A percentile compares a stretch with the other conserved stretches of the same genome.
Evolutionary conservation across 495 filamentous ascomycete species (phyloP).

Genomic region (Trichoderma asperelloides): DNA sequence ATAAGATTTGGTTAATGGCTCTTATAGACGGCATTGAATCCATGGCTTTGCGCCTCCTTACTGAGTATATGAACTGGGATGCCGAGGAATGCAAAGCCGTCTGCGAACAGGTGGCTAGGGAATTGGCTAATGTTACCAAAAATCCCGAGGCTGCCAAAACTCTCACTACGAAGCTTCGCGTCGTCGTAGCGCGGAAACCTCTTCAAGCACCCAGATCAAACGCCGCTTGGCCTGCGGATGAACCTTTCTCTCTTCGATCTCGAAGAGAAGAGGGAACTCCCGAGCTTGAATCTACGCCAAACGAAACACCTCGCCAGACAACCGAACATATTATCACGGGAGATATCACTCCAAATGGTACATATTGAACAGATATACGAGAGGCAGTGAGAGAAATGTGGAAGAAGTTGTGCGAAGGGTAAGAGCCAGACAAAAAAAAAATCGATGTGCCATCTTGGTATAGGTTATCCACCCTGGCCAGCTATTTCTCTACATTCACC

Average conservation of each 20-base stretch:
- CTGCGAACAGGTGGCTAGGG: slow-evolving; percentile 44
- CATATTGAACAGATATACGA: not conserved
- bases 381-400: not conserved
- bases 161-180: slow-evolving; percentile 37
- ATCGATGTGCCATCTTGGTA: too few species aligned
- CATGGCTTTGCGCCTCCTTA: slow-evolving; percentile 49
- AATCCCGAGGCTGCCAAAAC: slow-evolving; percentile 30
- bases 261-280: not conserved
- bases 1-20: slow-evolving; percentile 58
- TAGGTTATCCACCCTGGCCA: too few species aligned
- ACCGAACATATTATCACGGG: not conserved
- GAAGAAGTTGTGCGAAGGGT: too few species aligned
- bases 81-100: slow-evolving; percentile 43
- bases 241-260: not conserved
- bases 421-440: too few species aligned
- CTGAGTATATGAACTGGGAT: slow-evolving; percentile 48
- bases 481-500: too few species aligned
- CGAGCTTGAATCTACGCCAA: not conserved
- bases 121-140: slow-evolving; percentile 41
- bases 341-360: not conserved
- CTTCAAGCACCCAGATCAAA: slow-evolving; percentile 2
- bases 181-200: slow-evolving; percentile 52
- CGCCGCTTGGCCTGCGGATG: not conserved
- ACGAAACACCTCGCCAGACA: not conserved
- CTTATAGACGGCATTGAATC: slow-evolving; percentile 60